Conservation (phyloP, 1,284 basidiomycete species). For the Bjerkandera adusta region DNA sequence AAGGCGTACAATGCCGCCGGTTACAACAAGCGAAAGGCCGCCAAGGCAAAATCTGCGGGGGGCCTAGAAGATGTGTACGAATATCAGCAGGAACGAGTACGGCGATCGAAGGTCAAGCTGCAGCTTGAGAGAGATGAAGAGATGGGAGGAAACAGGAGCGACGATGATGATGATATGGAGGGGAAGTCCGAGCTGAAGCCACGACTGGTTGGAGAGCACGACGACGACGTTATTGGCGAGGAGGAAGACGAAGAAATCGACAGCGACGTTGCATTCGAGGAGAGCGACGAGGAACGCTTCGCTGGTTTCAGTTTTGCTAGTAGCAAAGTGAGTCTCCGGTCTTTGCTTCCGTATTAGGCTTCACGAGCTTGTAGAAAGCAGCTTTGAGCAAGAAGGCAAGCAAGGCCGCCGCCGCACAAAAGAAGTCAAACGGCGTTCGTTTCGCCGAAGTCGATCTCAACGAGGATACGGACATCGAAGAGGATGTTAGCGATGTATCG, state of each 20-base stretch:
- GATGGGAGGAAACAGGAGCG: constrained; percentile 36
- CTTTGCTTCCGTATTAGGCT: constrained; percentile 3
- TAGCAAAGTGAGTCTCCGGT: constrained; percentile 48
- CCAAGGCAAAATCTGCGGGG: constrained; percentile 36
- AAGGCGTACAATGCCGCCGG: constrained; percentile 43
- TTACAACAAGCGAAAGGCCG: constrained; percentile 50
- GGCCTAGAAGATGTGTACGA: constrained; percentile 58
- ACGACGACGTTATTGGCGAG: constrained; percentile 51
- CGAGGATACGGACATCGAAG: constrained; percentile 49
- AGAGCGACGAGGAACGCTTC: constrained; percentile 79
- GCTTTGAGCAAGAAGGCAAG: constrained; percentile 21
- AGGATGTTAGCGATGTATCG: constrained; percentile 29
- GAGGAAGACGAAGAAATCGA: constrained; percentile 81
- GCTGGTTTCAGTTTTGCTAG: constrained; percentile 56
- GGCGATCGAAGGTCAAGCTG: constrained; percentile 53
- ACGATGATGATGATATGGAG: constrained; percentile 35
- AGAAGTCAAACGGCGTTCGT: constrained; percentile 32
- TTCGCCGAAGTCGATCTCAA: constrained; percentile 65
- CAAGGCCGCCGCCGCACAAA: constrained; percentile 16
- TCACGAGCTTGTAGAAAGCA: constrained; percentile 20
- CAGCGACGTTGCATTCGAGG: constrained; percentile 78
- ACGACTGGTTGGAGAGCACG: constrained; percentile 56
- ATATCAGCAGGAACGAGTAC: constrained; percentile 51
- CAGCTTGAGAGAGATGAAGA: constrained; percentile 59
- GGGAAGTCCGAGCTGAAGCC: constrained; percentile 36